Conservation (phyloP, 1,284 basidiomycete species). For the Cryptococcus neoformans region DNA sequence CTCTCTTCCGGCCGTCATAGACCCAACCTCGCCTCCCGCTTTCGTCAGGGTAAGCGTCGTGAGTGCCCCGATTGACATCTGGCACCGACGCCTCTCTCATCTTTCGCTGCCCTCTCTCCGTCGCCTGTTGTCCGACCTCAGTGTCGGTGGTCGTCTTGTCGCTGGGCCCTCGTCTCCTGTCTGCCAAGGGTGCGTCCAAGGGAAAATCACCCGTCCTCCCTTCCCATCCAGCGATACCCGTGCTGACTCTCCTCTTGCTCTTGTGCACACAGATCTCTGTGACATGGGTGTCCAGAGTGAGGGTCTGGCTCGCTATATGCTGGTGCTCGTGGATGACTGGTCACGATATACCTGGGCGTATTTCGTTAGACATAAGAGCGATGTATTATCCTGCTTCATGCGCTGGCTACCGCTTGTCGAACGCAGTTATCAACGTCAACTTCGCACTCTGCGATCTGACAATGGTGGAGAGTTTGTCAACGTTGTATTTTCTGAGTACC, state of each 20-base stretch:
- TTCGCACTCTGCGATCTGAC: conserved; percentile 7
- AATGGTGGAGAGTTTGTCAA: conserved; percentile 9
- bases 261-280: conserved; percentile 1
- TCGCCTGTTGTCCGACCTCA: neutral
- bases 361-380: conserved; percentile 1
- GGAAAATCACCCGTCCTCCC: neutral
- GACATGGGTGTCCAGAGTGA: neutral
- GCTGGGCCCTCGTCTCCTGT: neutral
- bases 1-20: neutral
- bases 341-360: conserved; percentile 2
- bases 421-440: neutral
- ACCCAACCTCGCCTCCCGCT: neutral
- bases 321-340: conserved; percentile 3
- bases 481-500: conserved; percentile 13
- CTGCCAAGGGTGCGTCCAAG: neutral
- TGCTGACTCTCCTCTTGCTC: conserved; percentile 2
- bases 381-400: conserved; percentile 2
- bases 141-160: neutral
- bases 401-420: neutral
- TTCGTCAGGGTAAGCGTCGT: neutral
- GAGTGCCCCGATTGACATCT: neutral
- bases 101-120: neutral
- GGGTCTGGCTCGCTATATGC: conserved; percentile 1
- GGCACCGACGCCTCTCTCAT: neutral
- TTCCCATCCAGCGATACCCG: neutral